Evolutionary conservation across 169 alveolate genomes (phyloP), one percentile per base, ranked within the genome.

Genomic region (Plasmodium fragile): DNA sequence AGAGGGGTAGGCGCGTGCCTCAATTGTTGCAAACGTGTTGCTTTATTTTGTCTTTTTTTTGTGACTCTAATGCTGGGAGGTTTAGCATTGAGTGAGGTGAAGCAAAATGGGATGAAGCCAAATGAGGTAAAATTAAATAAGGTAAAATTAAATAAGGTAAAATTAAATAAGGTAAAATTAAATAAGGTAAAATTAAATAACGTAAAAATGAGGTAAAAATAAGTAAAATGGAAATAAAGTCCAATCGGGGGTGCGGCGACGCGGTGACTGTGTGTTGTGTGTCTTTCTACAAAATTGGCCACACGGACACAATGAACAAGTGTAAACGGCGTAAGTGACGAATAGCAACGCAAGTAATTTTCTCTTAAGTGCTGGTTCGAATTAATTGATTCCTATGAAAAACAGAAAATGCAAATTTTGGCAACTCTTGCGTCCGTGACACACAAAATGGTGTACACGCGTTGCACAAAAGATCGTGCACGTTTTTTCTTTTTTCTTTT

Each of bases 21-120:
- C 30, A 41, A 69, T n/a, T 83, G 25, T 83, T 83, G n/a, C 52
- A 25, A 34, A 36, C 28, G 80, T 53, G 34, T 52, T 81, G 71
- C 25, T 73, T 73, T 73, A 11, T 30, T 83, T 72, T 39, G 53
- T 72, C 77, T 83, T 59, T 65, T 65, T 82, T 82, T 65, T n/a
- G 73, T 28, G 30, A n/a, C 25, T 82, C 45, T 18, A 71, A 43
- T 72, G 39, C 73, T 83, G 28, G 55, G 4, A 22, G 8, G 28
- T 32, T 59, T 69, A 43, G 77, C 39, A 41, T 83, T 70, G 59
- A 49, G 59, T 49, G 7, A 13, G 16, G 18, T 49, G 22, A 49
- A 49, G 11, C 3, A 49, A 49, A 49, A 49, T 49, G 59, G 7
- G 59, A 22, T 49, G 7, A 49, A 49, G 2, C 7, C 11, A 13